phyloP scores from a whole-genome alignment of 768 basidiomycete genomes.

The Lentinula aciculospora region DNA sequence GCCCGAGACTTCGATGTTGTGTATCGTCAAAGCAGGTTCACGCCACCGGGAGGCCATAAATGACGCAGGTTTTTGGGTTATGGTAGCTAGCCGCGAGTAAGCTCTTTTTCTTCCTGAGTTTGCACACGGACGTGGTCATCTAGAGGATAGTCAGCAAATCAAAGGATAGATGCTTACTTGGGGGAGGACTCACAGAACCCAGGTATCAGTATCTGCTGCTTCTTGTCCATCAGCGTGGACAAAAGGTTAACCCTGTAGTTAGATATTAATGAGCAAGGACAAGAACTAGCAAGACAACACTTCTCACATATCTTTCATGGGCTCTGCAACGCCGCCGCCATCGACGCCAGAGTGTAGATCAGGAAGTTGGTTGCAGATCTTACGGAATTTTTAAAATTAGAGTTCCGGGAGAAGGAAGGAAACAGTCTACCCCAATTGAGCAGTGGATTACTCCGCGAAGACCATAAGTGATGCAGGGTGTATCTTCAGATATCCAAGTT shows the following conservation, averaged over 20 bases:
- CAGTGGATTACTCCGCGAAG: slow-evolving; percentile 92
- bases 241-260: slow-evolving; percentile 67
- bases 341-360: slow-evolving; percentile 94
- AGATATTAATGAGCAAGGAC: background rate
- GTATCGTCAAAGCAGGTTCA: slow-evolving; percentile 86
- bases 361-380: slow-evolving; percentile 68
- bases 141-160: slow-evolving; percentile 21
- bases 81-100: slow-evolving; percentile 66
- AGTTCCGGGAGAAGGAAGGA: background rate
- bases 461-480: slow-evolving; percentile 93
- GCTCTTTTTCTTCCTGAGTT: slow-evolving; percentile 57
- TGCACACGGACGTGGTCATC: slow-evolving; percentile 74
- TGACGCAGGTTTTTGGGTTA: slow-evolving; percentile 63
- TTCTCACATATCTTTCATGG: slow-evolving; percentile 87
- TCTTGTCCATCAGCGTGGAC: slow-evolving; percentile 56
- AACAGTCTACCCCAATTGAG: slow-evolving; percentile 52
- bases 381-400: background rate
- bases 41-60: slow-evolving; percentile 79
- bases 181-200: slow-evolving; percentile 67
- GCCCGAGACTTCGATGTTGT: slow-evolving; percentile 79
- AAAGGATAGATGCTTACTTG: background rate
- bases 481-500: slow-evolving; percentile 91
- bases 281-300: background rate
- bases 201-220: slow-evolving; percentile 62
- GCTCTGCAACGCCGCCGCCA: slow-evolving; percentile 83